Evolutionary conservation across 352 stramenopile genomes (phyloP).

Genomic region (Aphanomyces stellatus): DNA sequence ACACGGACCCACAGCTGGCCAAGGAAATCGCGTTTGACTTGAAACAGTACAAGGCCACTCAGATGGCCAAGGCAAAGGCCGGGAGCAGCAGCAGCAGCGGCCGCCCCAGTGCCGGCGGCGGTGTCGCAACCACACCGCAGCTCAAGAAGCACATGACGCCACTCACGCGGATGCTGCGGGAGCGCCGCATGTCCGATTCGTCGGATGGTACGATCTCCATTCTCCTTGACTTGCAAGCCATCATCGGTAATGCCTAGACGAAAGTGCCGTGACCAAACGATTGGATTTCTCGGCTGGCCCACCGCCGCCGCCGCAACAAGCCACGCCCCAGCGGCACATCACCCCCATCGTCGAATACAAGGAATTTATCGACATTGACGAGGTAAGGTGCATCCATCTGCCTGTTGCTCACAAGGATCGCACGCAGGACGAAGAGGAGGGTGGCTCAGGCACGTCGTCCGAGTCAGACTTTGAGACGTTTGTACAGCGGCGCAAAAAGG

Average conservation of each 20-base stretch:
- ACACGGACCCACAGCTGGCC: slow-evolving; percentile 87
- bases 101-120: neutral
- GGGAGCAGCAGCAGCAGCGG: no score
- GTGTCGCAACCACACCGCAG: neutral
- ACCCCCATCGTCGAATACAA: neutral
- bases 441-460: neutral
- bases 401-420: neutral
- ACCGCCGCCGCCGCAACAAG: neutral
- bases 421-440: neutral
- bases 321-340: neutral
- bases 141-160: slow-evolving; percentile 15
- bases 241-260: neutral
- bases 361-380: no score
- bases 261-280: neutral
- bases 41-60: slow-evolving; percentile 33
- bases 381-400: no score
- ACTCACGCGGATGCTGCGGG: slow-evolving; percentile 17
- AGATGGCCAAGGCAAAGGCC: neutral
- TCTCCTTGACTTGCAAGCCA: neutral
- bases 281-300: neutral
- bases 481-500: neutral
- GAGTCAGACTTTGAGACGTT: slow-evolving; percentile 1
- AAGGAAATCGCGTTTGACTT: slow-evolving; percentile 96
- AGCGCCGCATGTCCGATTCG: neutral
- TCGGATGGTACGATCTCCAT: neutral